These are phyloP conservation scores for Purshia tridentata DNA, from an alignment of 306 rosid species.

Conservation along the genomic window DNA sequence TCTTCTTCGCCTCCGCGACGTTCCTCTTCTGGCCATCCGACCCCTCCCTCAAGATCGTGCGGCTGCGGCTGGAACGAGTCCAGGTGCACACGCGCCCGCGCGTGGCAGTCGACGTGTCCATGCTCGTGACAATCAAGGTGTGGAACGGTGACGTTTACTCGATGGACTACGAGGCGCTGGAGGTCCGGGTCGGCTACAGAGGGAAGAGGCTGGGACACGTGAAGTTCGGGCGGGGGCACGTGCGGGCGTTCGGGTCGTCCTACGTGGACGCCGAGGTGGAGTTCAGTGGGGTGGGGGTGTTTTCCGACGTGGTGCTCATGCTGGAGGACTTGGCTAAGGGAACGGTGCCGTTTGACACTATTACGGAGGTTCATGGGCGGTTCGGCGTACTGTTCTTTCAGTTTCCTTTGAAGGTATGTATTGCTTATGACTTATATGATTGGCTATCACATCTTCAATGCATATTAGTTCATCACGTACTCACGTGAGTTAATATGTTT, in stretches of 20 bases:
- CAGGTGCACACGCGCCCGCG: constrained; percentile 56
- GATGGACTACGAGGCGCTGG: constrained; percentile 46
- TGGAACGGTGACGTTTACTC: constrained; percentile 55
- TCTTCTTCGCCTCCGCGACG: constrained; percentile 18
- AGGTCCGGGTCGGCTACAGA: constrained; percentile 67
- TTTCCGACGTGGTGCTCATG: constrained; percentile 60
- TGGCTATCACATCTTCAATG: too few relatives aligned
- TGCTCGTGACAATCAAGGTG: constrained; percentile 49
- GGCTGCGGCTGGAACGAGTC: constrained; percentile 43
- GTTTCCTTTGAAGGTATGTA: constrained; percentile 66
- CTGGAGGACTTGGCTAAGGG: constrained; percentile 73
- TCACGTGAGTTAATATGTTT: too few relatives aligned
- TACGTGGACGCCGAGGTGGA: constrained; percentile 70
- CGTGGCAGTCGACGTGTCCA: constrained; percentile 55
- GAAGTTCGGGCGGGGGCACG: constrained; percentile 49
- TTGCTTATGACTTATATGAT: too few relatives aligned
- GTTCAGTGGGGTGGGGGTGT: constrained; percentile 45
- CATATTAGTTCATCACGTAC: too few relatives aligned
- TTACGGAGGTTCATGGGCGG: constrained; percentile 45
- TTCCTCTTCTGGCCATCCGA: constrained; percentile 62
- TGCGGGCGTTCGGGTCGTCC: constrained; percentile 61
- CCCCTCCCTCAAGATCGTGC: constrained; percentile 56
- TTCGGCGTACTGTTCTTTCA: constrained; percentile 49
- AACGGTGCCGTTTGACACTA: constrained; percentile 52
- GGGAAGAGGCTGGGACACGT: constrained; percentile 69